Conservation (phyloP, 1,284 basidiomycete genomes). For the Sporisorium scitamineum region DNA sequence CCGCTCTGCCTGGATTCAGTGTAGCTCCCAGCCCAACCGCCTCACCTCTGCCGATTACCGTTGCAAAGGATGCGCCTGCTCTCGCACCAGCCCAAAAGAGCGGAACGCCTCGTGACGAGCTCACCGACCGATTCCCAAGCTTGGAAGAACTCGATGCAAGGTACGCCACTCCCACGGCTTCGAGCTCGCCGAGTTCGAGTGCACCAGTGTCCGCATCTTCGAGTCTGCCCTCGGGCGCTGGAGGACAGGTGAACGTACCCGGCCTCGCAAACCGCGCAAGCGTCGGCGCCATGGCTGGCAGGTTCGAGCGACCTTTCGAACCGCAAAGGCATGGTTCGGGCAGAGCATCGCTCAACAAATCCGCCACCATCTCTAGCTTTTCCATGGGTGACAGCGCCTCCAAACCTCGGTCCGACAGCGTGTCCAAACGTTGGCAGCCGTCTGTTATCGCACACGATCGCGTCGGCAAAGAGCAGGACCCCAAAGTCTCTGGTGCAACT, state of each 20-base stretch:
- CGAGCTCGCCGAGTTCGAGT: slow-evolving; percentile 7
- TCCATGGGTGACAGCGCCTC: slow-evolving; percentile 1
- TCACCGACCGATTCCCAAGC: slow-evolving; percentile 53
- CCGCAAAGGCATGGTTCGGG: slow-evolving; percentile 15
- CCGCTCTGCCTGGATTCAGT: slow-evolving; percentile 55
- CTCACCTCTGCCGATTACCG: slow-evolving; percentile 23
- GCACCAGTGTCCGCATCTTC: slow-evolving; percentile 14
- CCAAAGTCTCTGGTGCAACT: background rate
- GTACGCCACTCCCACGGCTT: slow-evolving; percentile 21
- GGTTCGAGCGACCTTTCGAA: slow-evolving; percentile 43
- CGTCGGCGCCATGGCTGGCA: slow-evolving; percentile 52
- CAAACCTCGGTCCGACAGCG: slow-evolving; percentile 19
- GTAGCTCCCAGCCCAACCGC: slow-evolving; percentile 28
- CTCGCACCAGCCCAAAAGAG: slow-evolving; percentile 5
- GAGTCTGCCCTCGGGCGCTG: slow-evolving; percentile 2
- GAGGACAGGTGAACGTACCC: slow-evolving; percentile 22
- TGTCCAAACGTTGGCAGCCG: slow-evolving; percentile 37
- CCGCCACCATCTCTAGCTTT: slow-evolving; percentile 24
- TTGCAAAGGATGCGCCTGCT: slow-evolving; percentile 7
- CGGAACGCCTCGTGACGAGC: slow-evolving; percentile 29
- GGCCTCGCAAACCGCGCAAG: slow-evolving; percentile 47
- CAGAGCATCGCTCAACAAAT: slow-evolving; percentile 19
- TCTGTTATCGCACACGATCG: slow-evolving; percentile 26
- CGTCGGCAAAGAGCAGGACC: slow-evolving; percentile 5
- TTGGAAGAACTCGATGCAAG: slow-evolving; percentile 56